Conservation (phyloP, 495 filamentous ascomycete genomes). For the Hyaloscypha bicolor region DNA sequence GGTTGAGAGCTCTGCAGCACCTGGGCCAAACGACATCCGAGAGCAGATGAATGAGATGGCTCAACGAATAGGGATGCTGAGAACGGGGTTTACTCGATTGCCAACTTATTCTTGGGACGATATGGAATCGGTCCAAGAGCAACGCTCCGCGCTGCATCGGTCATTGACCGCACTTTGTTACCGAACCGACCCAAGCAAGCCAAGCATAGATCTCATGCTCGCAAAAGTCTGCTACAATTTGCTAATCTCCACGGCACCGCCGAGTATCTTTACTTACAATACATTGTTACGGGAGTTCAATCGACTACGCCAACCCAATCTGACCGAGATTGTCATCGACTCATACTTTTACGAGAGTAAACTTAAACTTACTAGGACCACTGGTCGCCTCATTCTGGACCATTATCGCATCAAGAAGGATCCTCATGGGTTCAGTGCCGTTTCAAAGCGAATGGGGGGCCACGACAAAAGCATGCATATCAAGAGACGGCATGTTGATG, state of each 20-base stretch:
- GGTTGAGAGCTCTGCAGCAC: not conserved
- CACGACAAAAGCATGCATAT: constrained; percentile 23
- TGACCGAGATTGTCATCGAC: constrained; percentile 56
- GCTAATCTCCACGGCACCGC: constrained; percentile 55
- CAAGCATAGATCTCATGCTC: constrained; percentile 39
- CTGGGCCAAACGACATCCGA: not conserved
- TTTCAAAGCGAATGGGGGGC: constrained; percentile 45
- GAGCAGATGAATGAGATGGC: constrained; percentile 20
- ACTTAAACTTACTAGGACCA: constrained; percentile 55
- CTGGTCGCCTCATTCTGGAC: constrained; percentile 53
- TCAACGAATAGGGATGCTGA: constrained; percentile 21
- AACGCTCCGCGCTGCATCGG: constrained; percentile 20
- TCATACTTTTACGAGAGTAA: constrained; percentile 50
- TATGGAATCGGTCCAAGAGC: not conserved
- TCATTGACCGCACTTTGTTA: constrained; percentile 18
- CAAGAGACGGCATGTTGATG: not conserved
- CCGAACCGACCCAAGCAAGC: not conserved
- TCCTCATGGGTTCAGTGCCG: constrained; percentile 40
- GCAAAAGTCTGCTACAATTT: constrained; percentile 70
- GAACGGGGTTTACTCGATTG: not conserved
- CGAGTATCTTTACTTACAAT: constrained; percentile 68
- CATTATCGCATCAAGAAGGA: constrained; percentile 52
- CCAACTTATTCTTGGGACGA: constrained; percentile 21
- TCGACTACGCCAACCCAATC: constrained; percentile 46
- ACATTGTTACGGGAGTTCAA: constrained; percentile 61